Base-by-base conservation (phyloP, 1,139 yeast species). In the Sugiyamaella japonica region DNA sequence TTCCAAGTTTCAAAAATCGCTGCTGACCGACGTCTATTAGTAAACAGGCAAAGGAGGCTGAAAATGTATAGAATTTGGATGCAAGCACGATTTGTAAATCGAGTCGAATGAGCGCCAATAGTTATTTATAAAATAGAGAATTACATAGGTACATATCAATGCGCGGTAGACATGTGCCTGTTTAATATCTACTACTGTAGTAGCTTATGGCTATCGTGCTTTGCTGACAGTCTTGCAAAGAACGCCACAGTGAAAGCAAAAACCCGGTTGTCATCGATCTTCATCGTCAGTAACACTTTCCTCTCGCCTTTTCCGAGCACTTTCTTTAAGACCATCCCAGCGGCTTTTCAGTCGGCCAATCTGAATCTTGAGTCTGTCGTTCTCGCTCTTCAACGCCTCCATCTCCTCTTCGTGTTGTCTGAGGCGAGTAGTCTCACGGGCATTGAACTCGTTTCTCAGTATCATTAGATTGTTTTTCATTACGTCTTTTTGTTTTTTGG, bases 31-130 rank as follows among this genome's bases (percentile, higher is more conserved):
- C 76, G 99, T 63, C 76, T 93, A 61, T 76, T 93, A 64, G 98
- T 95, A 38, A 93, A 93, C 70, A 79, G 99, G 67, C 91, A 91
- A 74, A 85, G 93, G 66, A 87, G 86, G 68, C 74, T 93, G 63
- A 93, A 93, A 72, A 93, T 93, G 99, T 93, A 89, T 70, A 79
- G 99, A 65, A 89, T 90, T 59, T 93, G 99, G 99, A 75, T 93
- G 57, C 99, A 93, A 72, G 98, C 95, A 2, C 90, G 87, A 39
- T 91, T 91, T 69, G 80, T 44, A 32, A 56, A 53, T 23, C 39
- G 15, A 28, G 23, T 15, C 23, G 32, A 41, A 16, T 47, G 12
- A 40, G 16, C n/a, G 31, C 37, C 28, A 16, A n/a, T 10, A 37
- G 7, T 20, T 34, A 25, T 13, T 12, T 34, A 50, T 44, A 25